Evolutionary conservation across 2,329 filamentous ascomycete species (phyloP).

Genomic region (Lachnellula arida): DNA sequence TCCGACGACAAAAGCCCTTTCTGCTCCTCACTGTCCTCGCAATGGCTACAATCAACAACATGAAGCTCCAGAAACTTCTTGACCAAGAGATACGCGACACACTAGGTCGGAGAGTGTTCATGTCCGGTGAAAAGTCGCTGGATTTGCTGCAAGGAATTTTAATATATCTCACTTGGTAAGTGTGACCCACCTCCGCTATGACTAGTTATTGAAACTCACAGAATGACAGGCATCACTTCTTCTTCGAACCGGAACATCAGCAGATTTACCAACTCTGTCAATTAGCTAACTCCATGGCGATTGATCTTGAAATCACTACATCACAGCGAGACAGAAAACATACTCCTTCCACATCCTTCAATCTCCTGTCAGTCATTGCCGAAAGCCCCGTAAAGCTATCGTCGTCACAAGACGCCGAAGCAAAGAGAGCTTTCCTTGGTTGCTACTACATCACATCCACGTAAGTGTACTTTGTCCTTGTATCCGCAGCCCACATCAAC

Average conservation of each 20-base stretch:
- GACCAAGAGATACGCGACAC: conserved; percentile 55
- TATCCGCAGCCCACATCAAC: neutral
- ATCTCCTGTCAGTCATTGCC: neutral
- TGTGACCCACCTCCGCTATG: neutral
- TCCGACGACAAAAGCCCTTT: conserved; percentile 44
- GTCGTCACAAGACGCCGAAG: conserved; percentile 9
- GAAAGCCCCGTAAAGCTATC: neutral
- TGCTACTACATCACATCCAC: conserved; percentile 16
- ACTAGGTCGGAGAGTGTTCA: conserved; percentile 50
- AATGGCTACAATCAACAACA: conserved; percentile 43
- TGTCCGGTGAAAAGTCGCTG: conserved; percentile 49
- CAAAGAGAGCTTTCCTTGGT: conserved; percentile 16
- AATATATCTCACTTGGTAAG: conserved; percentile 53
- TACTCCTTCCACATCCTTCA: neutral
- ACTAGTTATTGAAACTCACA: neutral
- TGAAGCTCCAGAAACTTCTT: conserved; percentile 49
- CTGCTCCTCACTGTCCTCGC: conserved; percentile 50
- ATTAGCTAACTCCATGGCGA: conserved; percentile 23
- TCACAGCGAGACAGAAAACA: neutral
- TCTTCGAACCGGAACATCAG: conserved; percentile 23
- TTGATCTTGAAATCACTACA: conserved; percentile 22
- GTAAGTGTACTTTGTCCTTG: conserved; percentile 4
- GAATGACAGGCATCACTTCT: conserved; percentile 17
- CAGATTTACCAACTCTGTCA: conserved; percentile 27
- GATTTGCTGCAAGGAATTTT: conserved; percentile 53